Base-by-base conservation (phyloP, 139 green algal genomes). In the Gonium pectorale region DNA sequence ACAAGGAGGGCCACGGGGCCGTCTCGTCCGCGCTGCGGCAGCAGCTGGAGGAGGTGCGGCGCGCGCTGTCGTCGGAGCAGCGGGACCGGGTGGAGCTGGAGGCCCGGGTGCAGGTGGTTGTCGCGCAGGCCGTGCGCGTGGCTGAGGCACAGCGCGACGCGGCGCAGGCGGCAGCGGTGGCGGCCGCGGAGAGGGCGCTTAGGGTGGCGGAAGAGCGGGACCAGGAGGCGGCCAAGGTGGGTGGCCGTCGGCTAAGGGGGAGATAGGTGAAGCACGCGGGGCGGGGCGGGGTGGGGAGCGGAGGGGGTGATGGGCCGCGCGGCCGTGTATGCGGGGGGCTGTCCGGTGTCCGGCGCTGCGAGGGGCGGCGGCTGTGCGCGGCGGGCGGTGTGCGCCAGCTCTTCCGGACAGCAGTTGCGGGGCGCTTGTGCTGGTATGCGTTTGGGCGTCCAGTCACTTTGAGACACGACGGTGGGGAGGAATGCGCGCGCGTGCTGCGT, bases 121-220 rank as follows among this genome's bases (percentile, higher is more conserved):
- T 71, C 59, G 56, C 75, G 59, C 59, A 71, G 59, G 75, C 75
- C 21, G 75, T 82, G 59, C 40, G 43, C 11, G 75, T 60, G 35
- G 59, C 75, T 29, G 75, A 82, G 75, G 62, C 52, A 17, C 75
- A 82, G 75, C 54, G 75, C n/a, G 75, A 82, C 43, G 75, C 75
- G 22, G 75, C 60, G 75, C 75, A 82, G 75, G 75, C 75, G 40
- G 75, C 75, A 0, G 75, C 75, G 31, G 37, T 44, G 40, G 75
- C 75, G 29, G 75, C 75, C 27, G 75, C 75, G 29, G 75, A 71
- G 75, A 40, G 75, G 59, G 75, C 75, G 6, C 56, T 68, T 1
- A 59, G 41, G 51, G 40, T 41, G 31, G 59, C 40, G 41, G 40
- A 44, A 26, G 40, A 82, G 41, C 56, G 56, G 29, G 75, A 82